phyloP scores from a whole-genome alignment of 257 asterid genomes.

The Capsicum baccatum region DNA sequence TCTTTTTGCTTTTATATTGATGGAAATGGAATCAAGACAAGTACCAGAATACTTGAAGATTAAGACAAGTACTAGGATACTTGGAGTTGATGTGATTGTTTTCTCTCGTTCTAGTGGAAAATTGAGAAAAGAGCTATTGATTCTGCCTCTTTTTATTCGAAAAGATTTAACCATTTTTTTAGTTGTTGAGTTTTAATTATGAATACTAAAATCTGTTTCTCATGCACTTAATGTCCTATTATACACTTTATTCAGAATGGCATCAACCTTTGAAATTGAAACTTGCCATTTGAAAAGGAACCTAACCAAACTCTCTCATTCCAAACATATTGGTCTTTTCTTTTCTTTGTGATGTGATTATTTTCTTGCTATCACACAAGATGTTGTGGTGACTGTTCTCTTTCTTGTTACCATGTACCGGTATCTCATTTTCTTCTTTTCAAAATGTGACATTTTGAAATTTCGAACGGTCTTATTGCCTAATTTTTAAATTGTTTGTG shows the following conservation, averaged over 20 bases:
- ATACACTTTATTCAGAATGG: not conserved
- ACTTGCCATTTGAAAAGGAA: not conserved
- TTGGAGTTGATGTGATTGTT: no score
- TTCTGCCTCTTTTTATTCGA: not conserved
- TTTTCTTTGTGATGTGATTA: not conserved
- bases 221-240: not conserved
- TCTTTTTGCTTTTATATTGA: no score
- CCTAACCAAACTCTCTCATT: no score
- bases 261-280: not conserved
- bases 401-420: not conserved
- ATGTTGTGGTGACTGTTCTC: conserved; percentile 13
- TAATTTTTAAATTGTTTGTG: not conserved
- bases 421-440: not conserved
- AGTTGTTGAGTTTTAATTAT: not conserved
- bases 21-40: no score
- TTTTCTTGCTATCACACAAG: not conserved
- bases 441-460: not conserved
- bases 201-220: not conserved
- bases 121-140: no score
- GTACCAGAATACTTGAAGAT: no score
- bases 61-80: no score
- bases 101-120: no score
- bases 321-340: not conserved
- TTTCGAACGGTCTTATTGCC: not conserved
- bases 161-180: not conserved